phyloP scores from a whole-genome alignment of 352 stramenopile species.

The Phytophthora meadii region DNA sequence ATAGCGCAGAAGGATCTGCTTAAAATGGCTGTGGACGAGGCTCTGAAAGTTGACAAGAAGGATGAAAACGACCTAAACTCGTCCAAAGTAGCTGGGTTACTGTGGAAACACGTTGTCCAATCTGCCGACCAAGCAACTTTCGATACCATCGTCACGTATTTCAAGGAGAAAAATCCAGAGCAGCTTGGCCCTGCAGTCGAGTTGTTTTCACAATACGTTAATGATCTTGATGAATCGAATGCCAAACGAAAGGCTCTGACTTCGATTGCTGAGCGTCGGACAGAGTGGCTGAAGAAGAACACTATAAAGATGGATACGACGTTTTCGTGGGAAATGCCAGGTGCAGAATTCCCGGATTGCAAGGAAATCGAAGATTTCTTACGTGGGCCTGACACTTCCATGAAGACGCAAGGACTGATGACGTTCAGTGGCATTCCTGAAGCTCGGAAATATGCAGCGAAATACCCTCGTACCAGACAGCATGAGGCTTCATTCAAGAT shows the following conservation, averaged over 20 bases:
- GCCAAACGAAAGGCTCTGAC: slow-evolving; percentile 1
- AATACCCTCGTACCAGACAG: not conserved
- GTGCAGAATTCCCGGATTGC: not conserved
- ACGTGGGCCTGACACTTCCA: not conserved
- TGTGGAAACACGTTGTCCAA: slow-evolving; percentile 17
- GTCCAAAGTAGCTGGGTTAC: slow-evolving; percentile 1
- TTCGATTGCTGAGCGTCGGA: not conserved
- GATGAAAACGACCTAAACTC: not conserved
- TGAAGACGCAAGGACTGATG: not conserved
- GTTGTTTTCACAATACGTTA: slow-evolving; percentile 3
- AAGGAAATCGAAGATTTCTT: not conserved
- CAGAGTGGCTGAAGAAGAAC: slow-evolving; percentile 11
- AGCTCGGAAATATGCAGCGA: not conserved
- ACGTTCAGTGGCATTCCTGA: not conserved
- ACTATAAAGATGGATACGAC: not conserved
- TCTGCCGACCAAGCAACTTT: not conserved
- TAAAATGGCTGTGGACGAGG: not conserved
- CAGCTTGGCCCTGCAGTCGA: slow-evolving; percentile 1
- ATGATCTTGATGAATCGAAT: not conserved
- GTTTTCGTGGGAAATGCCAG: not conserved
- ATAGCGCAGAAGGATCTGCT: slow-evolving; percentile 3
- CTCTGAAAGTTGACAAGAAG: not conserved
- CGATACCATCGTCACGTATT: not conserved
- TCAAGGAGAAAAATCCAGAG: slow-evolving; percentile 7
- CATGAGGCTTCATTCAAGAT: not conserved